A percentile compares a stretch with the other conserved stretches of the same genome.
Conservation (phyloP, 495 filamentous ascomycete genomes). For the Cercophora scortea region DNA sequence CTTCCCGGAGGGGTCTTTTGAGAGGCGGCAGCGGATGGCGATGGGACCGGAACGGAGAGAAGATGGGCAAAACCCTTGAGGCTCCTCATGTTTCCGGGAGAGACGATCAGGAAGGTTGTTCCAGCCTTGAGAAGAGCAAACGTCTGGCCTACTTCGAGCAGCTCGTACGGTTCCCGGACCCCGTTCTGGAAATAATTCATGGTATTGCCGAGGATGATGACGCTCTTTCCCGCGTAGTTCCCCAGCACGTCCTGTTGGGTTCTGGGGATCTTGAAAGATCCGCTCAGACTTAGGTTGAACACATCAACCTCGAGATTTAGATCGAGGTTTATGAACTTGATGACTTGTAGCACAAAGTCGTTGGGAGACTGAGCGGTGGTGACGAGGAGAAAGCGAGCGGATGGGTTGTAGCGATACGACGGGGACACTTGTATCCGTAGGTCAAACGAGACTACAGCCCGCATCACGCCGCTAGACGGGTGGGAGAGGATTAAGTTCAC, state of each 20-base stretch:
- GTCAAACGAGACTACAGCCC: constrained; percentile 8
- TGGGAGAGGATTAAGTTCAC: constrained; percentile 16
- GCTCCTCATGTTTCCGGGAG: constrained; percentile 9
- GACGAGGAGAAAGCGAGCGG: constrained; percentile 13
- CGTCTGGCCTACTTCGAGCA: constrained; percentile 12
- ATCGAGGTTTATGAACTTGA: constrained; percentile 8
- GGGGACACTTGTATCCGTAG: constrained; percentile 19
- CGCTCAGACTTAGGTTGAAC: constrained; percentile 20
- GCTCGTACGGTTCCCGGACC: constrained; percentile 11
- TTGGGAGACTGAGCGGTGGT: constrained; percentile 16
- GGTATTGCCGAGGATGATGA: constrained; percentile 19
- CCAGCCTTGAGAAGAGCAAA: constrained; percentile 6
- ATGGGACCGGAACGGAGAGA: constrained; percentile 1
- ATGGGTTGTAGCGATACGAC: constrained; percentile 15
- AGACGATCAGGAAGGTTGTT: constrained; percentile 14
- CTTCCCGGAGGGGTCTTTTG: neutral
- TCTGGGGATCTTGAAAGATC: constrained; percentile 5
- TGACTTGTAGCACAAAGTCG: constrained; percentile 12
- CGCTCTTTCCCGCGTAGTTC: constrained; percentile 15
- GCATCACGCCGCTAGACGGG: constrained; percentile 3
- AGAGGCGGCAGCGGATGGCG: neutral
- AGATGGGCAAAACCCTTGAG: constrained; percentile 11
- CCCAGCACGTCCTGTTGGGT: constrained; percentile 6
- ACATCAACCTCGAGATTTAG: constrained; percentile 13
- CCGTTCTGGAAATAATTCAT: constrained; percentile 20